These are phyloP conservation scores for Novymonas esmeraldas DNA, from an alignment of 208 protist species.

Conservation along the genomic window DNA sequence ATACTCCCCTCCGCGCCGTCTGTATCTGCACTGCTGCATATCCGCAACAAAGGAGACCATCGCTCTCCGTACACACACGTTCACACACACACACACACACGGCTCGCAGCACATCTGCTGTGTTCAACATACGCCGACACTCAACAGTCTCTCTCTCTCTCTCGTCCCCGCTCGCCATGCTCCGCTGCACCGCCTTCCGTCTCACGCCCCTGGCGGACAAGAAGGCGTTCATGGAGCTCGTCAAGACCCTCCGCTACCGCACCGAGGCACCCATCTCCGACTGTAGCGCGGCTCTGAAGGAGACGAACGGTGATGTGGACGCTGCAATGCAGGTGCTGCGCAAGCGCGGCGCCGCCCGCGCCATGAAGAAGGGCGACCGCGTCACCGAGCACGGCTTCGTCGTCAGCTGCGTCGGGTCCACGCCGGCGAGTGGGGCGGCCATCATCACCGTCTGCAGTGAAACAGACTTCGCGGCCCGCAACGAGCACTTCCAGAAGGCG, in stretches of 20 bases:
- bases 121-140: too few species aligned
- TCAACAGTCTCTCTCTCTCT: background rate
- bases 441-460: constrained; percentile 88
- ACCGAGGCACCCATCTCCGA: constrained; percentile 91
- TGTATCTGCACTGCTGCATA: too few species aligned
- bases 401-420: constrained; percentile 62
- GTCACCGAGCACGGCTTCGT: constrained; percentile 85
- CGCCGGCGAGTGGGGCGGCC: constrained; percentile 49
- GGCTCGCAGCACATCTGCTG: too few species aligned
- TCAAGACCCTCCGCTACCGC: constrained; percentile 87
- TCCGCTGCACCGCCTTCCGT: constrained; percentile 35
- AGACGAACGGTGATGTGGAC: constrained; percentile 74
- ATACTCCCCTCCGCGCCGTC: too few species aligned
- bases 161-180: constrained; percentile 30
- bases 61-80: too few species aligned
- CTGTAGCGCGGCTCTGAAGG: constrained; percentile 83
- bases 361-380: constrained; percentile 85
- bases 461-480: constrained; percentile 92
- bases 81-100: too few species aligned
- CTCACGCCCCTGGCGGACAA: constrained; percentile 50
- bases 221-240: constrained; percentile 83
- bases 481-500: constrained; percentile 68
- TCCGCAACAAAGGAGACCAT: too few species aligned
- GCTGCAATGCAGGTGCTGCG: constrained; percentile 77
- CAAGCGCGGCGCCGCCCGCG: constrained; percentile 75